Percentiles rank a stretch among this genome's conserved stretches.
phyloP scores from a whole-genome alignment of 1,284 basidiomycete genomes.

The Stereum hirsutum region DNA sequence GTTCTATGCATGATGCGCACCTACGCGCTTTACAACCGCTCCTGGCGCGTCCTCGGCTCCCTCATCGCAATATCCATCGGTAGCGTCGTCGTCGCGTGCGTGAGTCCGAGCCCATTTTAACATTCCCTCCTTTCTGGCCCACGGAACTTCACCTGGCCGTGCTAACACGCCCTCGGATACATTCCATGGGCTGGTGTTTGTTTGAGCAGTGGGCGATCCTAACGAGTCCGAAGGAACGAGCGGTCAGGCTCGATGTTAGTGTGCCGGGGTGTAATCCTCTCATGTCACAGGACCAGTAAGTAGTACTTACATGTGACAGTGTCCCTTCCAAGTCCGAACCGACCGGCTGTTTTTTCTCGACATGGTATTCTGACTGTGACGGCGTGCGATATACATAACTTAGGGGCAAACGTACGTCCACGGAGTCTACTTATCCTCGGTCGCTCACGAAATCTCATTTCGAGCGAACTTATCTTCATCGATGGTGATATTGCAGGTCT shows the following conservation, averaged over 20 bases:
- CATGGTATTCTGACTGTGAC: too few species aligned
- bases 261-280: background rate
- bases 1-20: conserved; percentile 6
- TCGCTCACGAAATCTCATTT: too few species aligned
- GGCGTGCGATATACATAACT: too few species aligned
- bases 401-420: too few species aligned
- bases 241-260: background rate
- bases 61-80: background rate
- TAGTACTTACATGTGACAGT: too few species aligned
- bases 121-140: background rate
- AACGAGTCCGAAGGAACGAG: background rate
- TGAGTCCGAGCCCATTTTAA: background rate
- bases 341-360: too few species aligned
- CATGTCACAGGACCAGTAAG: background rate
- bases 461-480: too few species aligned
- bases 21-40: conserved; percentile 7
- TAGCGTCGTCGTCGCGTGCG: background rate
- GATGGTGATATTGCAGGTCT: too few species aligned
- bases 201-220: background rate
- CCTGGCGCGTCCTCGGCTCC: background rate
- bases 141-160: background rate
- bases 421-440: too few species aligned
- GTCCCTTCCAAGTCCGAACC: too few species aligned
- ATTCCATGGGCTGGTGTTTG: too few species aligned
- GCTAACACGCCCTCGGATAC: background rate